Percentiles rank a stretch among this genome's conserved stretches.
Evolutionary conservation across 305 asterid genomes (phyloP).

Genomic region (Fraxinus angustifolia): DNA sequence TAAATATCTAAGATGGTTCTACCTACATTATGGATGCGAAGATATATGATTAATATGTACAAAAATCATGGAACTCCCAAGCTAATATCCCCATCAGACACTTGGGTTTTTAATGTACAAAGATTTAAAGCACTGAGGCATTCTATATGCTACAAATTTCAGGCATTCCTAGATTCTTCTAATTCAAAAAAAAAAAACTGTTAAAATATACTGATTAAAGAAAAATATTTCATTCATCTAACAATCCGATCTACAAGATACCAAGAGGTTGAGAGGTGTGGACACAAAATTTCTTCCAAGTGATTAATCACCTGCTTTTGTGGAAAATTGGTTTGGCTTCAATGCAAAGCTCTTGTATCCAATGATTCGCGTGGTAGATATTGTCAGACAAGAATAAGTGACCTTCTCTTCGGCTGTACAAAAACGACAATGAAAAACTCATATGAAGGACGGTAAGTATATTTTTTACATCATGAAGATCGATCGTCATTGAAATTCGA

Average conservation of each 20-base stretch:
- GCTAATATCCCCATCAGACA: background rate
- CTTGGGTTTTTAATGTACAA: background rate
- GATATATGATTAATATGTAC: background rate
- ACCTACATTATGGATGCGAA: background rate
- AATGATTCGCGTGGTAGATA: background rate
- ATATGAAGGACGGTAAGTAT: background rate
- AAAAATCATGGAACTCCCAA: background rate
- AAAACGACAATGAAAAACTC: background rate
- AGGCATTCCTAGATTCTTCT: background rate
- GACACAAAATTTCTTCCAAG: background rate
- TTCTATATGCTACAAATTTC: background rate
- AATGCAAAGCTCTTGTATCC: background rate
- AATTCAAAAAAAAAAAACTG: background rate
- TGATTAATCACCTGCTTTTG: background rate
- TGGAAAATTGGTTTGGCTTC: background rate
- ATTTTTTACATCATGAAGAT: background rate
- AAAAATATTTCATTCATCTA: background rate
- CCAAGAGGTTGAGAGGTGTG: background rate
- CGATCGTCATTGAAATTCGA: background rate
- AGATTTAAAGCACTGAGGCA: background rate
- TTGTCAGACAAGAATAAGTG: constrained; percentile 26
- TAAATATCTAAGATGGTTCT: background rate
- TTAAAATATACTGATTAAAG: background rate
- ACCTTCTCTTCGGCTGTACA: constrained; percentile 42
- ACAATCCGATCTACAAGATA: background rate